These are phyloP conservation scores for Lentinula guzmanii DNA, from an alignment of 768 basidiomycete species.

Conservation along the genomic window DNA sequence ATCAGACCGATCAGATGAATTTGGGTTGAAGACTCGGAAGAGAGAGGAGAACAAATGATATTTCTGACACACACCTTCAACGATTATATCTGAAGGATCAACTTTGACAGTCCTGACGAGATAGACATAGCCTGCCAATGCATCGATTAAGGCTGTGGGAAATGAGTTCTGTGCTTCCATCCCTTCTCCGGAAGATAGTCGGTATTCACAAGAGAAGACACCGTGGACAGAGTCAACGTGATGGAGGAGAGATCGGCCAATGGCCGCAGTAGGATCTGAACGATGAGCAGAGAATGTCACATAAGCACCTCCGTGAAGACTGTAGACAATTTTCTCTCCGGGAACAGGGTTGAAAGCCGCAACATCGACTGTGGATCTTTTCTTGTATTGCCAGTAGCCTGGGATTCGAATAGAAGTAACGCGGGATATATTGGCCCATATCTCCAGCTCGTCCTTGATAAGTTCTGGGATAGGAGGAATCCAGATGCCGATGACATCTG, in stretches of 20 bases:
- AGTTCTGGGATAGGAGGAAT: conserved; percentile 34
- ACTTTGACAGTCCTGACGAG: conserved; percentile 55
- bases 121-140: conserved; percentile 67
- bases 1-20: neutral
- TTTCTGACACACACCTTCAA: conserved; percentile 30
- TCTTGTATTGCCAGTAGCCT: conserved; percentile 52
- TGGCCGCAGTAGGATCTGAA: conserved; percentile 34
- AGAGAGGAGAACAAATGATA: too few species aligned
- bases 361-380: conserved; percentile 25
- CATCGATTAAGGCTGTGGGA: conserved; percentile 74
- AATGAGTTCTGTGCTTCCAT: conserved; percentile 48
- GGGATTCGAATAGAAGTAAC: conserved; percentile 40
- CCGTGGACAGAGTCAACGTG: conserved; percentile 38
- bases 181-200: conserved; percentile 46
- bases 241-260: conserved; percentile 42
- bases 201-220: conserved; percentile 65
- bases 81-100: conserved; percentile 50
- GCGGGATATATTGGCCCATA: conserved; percentile 30
- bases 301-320: conserved; percentile 60
- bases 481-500: conserved; percentile 44
- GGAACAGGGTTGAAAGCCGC: conserved; percentile 32
- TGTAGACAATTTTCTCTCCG: conserved; percentile 52
- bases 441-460: conserved; percentile 36
- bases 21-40: neutral
- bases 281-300: conserved; percentile 51